phyloP scores from a whole-genome alignment of 495 filamentous ascomycete species.

The Penicillium fimorum region DNA sequence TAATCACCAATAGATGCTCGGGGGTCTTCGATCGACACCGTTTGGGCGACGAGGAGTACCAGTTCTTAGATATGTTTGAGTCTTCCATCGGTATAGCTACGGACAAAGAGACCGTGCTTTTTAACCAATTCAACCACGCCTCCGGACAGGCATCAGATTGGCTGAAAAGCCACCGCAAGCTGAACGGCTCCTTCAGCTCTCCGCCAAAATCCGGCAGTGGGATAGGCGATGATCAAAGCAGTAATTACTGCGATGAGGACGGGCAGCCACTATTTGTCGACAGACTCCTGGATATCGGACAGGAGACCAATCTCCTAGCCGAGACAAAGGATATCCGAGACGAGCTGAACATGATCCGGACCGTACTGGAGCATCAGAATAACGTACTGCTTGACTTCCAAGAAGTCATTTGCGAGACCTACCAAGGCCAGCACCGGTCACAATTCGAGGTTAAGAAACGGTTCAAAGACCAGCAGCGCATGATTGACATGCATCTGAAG shows the following conservation, averaged over 20 bases:
- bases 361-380: slow-evolving; percentile 59
- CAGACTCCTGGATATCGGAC: slow-evolving; percentile 63
- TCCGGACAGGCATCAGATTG: slow-evolving; percentile 60
- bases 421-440: slow-evolving; percentile 41
- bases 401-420: slow-evolving; percentile 52
- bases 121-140: slow-evolving; percentile 61
- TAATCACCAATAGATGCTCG: slow-evolving; percentile 64
- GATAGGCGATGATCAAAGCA: slow-evolving; percentile 16
- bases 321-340: slow-evolving; percentile 73
- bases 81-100: slow-evolving; percentile 63
- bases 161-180: slow-evolving; percentile 58
- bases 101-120: slow-evolving; percentile 61
- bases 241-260: slow-evolving; percentile 25
- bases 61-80: slow-evolving; percentile 74
- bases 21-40: slow-evolving; percentile 65
- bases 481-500: slow-evolving; percentile 60
- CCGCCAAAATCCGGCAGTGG: slow-evolving; percentile 8
- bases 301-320: slow-evolving; percentile 62
- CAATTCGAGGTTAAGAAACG: slow-evolving; percentile 56
- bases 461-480: slow-evolving; percentile 58
- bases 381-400: slow-evolving; percentile 55
- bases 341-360: slow-evolving; percentile 69
- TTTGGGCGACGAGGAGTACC: slow-evolving; percentile 60
- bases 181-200: slow-evolving; percentile 40
- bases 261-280: slow-evolving; percentile 57